phyloP scores from a whole-genome alignment of 176 grass and related monocot species.

The Stipa capillata region DNA sequence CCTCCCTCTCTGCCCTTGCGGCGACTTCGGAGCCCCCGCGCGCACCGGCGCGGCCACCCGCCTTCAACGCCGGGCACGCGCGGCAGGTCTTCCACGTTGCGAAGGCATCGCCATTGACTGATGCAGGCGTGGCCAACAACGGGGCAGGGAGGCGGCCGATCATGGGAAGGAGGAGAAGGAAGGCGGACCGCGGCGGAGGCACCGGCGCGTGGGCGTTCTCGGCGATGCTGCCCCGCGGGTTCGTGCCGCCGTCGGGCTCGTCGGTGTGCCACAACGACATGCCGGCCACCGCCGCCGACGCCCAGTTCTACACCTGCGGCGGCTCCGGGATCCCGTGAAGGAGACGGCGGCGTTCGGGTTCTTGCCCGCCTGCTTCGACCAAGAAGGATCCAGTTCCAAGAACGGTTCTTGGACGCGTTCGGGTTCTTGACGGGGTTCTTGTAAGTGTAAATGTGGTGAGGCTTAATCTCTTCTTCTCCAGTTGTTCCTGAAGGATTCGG shows the following conservation, averaged over 20 bases:
- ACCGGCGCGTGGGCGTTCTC: conserved; percentile 37
- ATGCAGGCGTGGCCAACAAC: neutral
- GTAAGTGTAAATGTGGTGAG: conserved; percentile 27
- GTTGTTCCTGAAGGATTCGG: neutral
- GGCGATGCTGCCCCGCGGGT: conserved; percentile 54
- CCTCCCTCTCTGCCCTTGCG: neutral
- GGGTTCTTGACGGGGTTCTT: neutral
- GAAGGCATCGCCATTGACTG: neutral
- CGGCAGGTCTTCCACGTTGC: neutral
- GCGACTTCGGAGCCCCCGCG: neutral
- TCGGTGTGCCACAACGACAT: conserved; percentile 58
- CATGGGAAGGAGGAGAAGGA: neutral
- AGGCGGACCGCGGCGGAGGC: neutral
- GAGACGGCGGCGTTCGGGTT: neutral
- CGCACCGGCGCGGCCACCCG: neutral
- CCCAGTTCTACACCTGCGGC: conserved; percentile 16
- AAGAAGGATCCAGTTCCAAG: neutral
- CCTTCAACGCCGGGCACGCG: neutral
- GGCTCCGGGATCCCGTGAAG: neutral
- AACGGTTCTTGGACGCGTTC: neutral
- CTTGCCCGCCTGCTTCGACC: neutral
- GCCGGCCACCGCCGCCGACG: conserved; percentile 16
- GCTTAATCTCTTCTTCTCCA: neutral
- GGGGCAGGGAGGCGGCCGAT: neutral
- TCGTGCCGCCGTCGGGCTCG: conserved; percentile 47